Conservation (phyloP, 1,284 basidiomycete genomes). For the Kwoniella shivajii region DNA sequence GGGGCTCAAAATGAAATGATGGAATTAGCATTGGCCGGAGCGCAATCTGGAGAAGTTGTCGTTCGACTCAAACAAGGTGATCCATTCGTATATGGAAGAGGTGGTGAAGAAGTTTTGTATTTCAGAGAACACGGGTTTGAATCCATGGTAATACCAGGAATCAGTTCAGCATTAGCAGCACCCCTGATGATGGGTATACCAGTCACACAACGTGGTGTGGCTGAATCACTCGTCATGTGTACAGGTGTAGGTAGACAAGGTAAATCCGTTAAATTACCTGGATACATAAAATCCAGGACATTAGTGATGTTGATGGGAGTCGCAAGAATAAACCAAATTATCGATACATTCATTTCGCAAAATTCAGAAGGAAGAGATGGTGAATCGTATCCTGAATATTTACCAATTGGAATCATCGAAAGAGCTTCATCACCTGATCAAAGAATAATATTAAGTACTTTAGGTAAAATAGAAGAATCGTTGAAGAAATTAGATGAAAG, state of each 20-base stretch:
- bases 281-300: constrained; percentile 79
- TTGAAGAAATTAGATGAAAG: constrained; percentile 81
- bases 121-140: constrained; percentile 84
- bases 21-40: constrained; percentile 81
- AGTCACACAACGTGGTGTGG: constrained; percentile 91
- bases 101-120: constrained; percentile 90
- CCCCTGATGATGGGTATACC: constrained; percentile 89
- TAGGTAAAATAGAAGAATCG: constrained; percentile 70
- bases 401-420: constrained; percentile 91
- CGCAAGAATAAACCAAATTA: constrained; percentile 73
- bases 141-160: constrained; percentile 82
- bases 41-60: constrained; percentile 76
- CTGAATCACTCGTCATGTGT: constrained; percentile 84
- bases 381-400: constrained; percentile 68
- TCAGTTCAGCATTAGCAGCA: constrained; percentile 83
- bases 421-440: constrained; percentile 91
- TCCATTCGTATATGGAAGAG: constrained; percentile 90
- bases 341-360: constrained; percentile 61
- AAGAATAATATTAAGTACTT: constrained; percentile 76
- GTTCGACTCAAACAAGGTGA: constrained; percentile 97
- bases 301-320: constrained; percentile 93
- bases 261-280: constrained; percentile 79
- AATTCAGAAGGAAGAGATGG: constrained; percentile 56
- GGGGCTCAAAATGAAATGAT: constrained; percentile 93
- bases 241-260: constrained; percentile 91